These are phyloP conservation scores for Verticillium zaregamsianum DNA, from an alignment of 2,329 filamentous ascomycete genomes.

Conservation along the genomic window DNA sequence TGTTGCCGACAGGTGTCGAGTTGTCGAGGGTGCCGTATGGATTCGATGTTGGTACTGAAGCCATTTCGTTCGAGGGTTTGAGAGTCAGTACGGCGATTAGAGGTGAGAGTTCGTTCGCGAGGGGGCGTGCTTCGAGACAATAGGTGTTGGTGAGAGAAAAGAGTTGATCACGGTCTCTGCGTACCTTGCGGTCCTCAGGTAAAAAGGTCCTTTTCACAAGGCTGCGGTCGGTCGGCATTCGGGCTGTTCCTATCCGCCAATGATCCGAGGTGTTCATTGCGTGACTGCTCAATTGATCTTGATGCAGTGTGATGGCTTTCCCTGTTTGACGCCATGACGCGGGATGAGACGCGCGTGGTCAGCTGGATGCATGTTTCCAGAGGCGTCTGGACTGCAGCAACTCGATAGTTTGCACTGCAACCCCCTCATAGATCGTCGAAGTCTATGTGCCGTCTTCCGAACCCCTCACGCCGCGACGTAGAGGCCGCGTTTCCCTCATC, in stretches of 20 bases:
- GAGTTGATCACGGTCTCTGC: neutral
- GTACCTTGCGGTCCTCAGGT: neutral
- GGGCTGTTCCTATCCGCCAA: neutral
- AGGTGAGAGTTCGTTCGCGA: neutral
- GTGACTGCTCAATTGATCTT: neutral
- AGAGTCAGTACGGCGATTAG: neutral
- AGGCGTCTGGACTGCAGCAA: neutral
- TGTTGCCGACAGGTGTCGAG: neutral
- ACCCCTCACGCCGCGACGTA: neutral
- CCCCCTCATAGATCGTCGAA: neutral
- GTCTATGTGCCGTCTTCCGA: neutral
- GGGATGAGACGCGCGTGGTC: neutral
- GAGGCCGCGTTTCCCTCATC: neutral
- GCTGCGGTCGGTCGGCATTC: neutral
- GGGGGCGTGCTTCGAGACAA: neutral
- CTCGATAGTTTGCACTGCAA: neutral
- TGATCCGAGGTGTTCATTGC: neutral
- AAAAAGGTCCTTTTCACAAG: neutral
- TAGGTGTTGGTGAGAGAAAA: neutral
- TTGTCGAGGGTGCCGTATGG: neutral
- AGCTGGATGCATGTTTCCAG: neutral
- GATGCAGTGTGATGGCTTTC: neutral
- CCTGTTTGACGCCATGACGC: neutral
- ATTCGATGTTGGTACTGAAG: neutral
- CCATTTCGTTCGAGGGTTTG: neutral